phyloP scores from a whole-genome alignment of 2,329 filamentous ascomycete species.

The Ophiocordyceps sinensis region DNA sequence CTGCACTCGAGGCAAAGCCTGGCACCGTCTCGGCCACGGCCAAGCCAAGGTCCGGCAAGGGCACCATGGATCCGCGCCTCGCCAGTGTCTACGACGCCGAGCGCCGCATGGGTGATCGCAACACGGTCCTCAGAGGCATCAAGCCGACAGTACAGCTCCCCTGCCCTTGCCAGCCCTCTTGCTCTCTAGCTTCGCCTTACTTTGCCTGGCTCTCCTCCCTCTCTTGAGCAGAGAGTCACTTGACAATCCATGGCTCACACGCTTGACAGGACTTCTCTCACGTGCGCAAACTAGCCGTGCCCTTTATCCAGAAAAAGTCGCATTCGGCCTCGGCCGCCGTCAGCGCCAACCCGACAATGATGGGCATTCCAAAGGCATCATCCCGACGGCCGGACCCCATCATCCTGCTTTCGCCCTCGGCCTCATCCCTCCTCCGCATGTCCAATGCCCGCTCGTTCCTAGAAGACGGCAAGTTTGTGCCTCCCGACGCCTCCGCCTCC shows the following conservation, averaged over 20 bases:
- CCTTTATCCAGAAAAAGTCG: constrained; percentile 55
- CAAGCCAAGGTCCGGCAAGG: constrained; percentile 42
- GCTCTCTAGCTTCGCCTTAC: background rate
- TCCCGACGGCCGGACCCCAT: constrained; percentile 59
- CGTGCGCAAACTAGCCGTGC: constrained; percentile 70
- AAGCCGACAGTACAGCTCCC: constrained; percentile 60
- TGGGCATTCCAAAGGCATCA: constrained; percentile 38
- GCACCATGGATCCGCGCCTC: constrained; percentile 63
- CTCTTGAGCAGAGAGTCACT: background rate
- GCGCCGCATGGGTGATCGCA: constrained; percentile 82
- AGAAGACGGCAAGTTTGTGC: constrained; percentile 66
- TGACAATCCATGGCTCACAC: constrained; percentile 3
- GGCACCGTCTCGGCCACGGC: constrained; percentile 28
- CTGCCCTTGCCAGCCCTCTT: background rate
- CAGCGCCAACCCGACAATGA: constrained; percentile 29
- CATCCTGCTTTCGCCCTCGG: constrained; percentile 91
- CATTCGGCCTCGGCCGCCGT: constrained; percentile 23
- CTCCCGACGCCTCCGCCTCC: constrained; percentile 54
- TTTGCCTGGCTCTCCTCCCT: constrained; percentile 3
- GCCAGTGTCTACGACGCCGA: constrained; percentile 85
- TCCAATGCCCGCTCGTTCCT: constrained; percentile 94
- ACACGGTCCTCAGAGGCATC: constrained; percentile 71
- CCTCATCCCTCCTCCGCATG: constrained; percentile 86
- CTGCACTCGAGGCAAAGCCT: constrained; percentile 18
- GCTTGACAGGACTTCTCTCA: constrained; percentile 71